Evolutionary conservation across 352 stramenopile genomes (phyloP).

Genomic region (Phytophthora fragariae): DNA sequence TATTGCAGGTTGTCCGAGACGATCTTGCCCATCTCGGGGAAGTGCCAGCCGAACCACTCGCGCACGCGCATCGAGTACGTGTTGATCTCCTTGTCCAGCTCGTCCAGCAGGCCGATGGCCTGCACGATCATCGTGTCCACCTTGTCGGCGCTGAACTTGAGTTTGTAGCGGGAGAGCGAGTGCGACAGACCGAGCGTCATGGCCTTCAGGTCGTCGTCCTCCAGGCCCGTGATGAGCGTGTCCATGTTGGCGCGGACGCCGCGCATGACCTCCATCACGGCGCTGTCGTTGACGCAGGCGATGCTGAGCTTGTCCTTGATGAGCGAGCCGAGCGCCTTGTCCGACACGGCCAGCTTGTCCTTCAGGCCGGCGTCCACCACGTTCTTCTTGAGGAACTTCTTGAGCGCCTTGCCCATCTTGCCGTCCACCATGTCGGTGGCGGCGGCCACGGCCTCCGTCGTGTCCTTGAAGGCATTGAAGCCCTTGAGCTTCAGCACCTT

Average conservation of each 20-base stretch:
- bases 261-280: constrained; percentile 97
- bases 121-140: constrained; percentile 99
- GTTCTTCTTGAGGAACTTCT: constrained; percentile 99
- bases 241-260: constrained; percentile 97
- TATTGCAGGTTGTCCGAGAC: constrained; percentile 99
- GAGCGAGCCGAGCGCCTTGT: constrained; percentile 95
- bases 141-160: constrained; percentile 99
- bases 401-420: constrained; percentile 97
- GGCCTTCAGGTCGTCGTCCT: constrained; percentile 92
- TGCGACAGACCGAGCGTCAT: constrained; percentile 99
- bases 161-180: constrained; percentile 98
- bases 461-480: constrained; percentile 99
- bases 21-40: constrained; percentile 98
- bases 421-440: constrained; percentile 98
- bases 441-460: constrained; percentile 97
- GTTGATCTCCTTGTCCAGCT: constrained; percentile 99
- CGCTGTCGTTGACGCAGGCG: constrained; percentile 90
- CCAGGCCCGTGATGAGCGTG: constrained; percentile 91
- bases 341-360: constrained; percentile 97
- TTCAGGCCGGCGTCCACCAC: constrained; percentile 94
- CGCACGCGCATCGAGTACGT: constrained; percentile 99
- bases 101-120: constrained; percentile 99
- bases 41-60: constrained; percentile 99
- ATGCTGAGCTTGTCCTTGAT: constrained; percentile 99
- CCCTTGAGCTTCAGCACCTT: constrained; percentile 96